Conservation (phyloP, 2,329 filamentous ascomycete genomes). For the Sclerotinia spermophila region DNA sequence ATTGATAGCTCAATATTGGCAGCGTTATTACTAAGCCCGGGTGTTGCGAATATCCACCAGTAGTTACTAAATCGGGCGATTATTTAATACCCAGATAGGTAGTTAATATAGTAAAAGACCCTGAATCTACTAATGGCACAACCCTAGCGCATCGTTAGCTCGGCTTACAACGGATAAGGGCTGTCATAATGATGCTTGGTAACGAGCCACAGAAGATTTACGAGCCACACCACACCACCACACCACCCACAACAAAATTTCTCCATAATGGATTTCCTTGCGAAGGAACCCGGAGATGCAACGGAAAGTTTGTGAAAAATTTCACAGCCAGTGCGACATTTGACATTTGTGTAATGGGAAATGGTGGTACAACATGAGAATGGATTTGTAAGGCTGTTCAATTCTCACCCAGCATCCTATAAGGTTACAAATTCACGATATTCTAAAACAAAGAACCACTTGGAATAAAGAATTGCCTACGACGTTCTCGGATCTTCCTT, state of each 20-base stretch:
- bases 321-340: not conserved
- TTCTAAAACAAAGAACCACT: slow-evolving; percentile 2
- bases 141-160: not conserved
- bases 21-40: not conserved
- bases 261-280: not conserved
- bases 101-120: not conserved
- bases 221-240: not conserved
- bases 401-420: not conserved
- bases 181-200: not conserved
- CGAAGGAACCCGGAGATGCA: not conserved
- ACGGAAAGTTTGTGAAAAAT: not conserved
- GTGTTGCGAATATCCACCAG: accelerated
- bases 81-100: not conserved
- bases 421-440: not conserved
- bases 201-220: not conserved
- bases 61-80: not conserved
- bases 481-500: slow-evolving; percentile 6
- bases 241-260: not conserved
- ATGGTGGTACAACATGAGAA: not conserved
- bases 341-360: not conserved
- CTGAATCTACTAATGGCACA: not conserved
- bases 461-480: not conserved
- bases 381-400: not conserved
- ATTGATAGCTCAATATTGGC: not conserved
- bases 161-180: not conserved